A percentile compares a stretch with the other conserved stretches of the same genome.
Evolutionary conservation across 805 yeast genomes (phyloP).

Genomic region (Priceomyces castillae): DNA sequence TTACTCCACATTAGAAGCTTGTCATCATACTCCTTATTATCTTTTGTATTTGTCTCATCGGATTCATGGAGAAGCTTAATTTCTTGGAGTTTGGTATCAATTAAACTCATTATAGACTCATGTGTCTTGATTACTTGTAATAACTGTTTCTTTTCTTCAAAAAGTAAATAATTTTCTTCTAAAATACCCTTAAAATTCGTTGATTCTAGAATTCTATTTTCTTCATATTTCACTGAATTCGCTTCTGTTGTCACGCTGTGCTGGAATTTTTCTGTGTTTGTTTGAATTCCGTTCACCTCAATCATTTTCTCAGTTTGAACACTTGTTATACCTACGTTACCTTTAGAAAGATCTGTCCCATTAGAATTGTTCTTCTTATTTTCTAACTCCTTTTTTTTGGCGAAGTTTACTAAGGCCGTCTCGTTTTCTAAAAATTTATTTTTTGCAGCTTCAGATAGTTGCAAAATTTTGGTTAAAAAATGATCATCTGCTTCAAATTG

Average conservation of each 20-base stretch:
- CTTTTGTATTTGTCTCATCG: not conserved
- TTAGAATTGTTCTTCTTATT: too few species aligned
- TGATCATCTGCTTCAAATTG: not conserved
- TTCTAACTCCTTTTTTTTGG: too few species aligned
- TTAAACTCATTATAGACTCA: not conserved
- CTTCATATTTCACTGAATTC: too few species aligned
- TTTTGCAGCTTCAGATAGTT: not conserved
- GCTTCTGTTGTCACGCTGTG: too few species aligned
- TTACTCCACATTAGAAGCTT: too few species aligned
- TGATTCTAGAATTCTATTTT: not conserved
- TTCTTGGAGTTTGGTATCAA: not conserved
- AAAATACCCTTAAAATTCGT: not conserved
- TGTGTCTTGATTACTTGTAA: not conserved
- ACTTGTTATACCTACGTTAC: too few species aligned
- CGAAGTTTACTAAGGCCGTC: not conserved
- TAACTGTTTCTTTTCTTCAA: not conserved
- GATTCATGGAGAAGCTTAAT: not conserved
- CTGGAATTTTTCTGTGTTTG: too few species aligned
- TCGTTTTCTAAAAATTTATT: not conserved
- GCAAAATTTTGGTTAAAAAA: not conserved
- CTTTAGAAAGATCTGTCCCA: too few species aligned
- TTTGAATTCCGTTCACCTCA: too few species aligned
- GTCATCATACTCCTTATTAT: not conserved
- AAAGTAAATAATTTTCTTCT: not conserved
- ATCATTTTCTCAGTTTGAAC: too few species aligned